A percentile compares a stretch with the other conserved stretches of the same genome.
These are phyloP conservation scores for Glaciozyma antarctica DNA, from an alignment of 768 basidiomycete genomes.

Conservation along the genomic window DNA sequence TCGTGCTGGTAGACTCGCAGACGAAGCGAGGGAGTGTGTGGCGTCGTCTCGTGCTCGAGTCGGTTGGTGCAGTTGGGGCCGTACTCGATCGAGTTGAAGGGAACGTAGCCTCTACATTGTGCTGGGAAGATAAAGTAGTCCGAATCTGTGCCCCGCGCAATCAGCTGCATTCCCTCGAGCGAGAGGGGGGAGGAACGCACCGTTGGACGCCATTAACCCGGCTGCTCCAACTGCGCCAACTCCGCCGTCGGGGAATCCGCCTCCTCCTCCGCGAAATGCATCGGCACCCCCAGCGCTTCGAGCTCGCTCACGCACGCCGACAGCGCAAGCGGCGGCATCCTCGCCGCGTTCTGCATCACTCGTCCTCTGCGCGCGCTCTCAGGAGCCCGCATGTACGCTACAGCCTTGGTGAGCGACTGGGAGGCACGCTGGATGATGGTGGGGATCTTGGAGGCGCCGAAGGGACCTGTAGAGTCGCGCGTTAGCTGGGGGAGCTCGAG, in stretches of 20 bases:
- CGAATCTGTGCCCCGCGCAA: slow-evolving; percentile 1
- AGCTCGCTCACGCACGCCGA: slow-evolving; percentile 17
- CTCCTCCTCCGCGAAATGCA: slow-evolving; percentile 16
- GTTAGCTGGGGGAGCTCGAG: neutral
- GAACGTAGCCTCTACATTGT: slow-evolving; percentile 20
- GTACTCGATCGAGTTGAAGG: slow-evolving; percentile 18
- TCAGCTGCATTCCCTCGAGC: neutral
- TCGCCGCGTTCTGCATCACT: neutral
- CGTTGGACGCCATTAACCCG: slow-evolving; percentile 25
- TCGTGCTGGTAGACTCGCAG: slow-evolving; percentile 13
- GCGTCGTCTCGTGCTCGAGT: neutral
- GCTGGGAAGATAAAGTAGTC: slow-evolving; percentile 29
- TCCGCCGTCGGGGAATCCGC: slow-evolving; percentile 28
- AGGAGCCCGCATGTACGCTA: slow-evolving; percentile 18
- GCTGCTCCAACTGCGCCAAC: slow-evolving; percentile 16
- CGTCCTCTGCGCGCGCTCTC: slow-evolving; percentile 2
- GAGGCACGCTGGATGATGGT: slow-evolving; percentile 16
- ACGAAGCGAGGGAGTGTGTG: neutral
- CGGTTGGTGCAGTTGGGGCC: slow-evolving; percentile 2
- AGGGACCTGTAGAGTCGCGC: slow-evolving; percentile 11
- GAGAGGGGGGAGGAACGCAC: neutral
- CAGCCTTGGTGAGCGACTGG: slow-evolving; percentile 20
- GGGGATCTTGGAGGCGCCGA: slow-evolving; percentile 17
- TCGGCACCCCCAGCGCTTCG: slow-evolving; percentile 5
- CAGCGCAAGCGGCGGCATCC: slow-evolving; percentile 19